Conservation (phyloP, 139 green algal species). For the Chlamydomonas urium region DNA sequence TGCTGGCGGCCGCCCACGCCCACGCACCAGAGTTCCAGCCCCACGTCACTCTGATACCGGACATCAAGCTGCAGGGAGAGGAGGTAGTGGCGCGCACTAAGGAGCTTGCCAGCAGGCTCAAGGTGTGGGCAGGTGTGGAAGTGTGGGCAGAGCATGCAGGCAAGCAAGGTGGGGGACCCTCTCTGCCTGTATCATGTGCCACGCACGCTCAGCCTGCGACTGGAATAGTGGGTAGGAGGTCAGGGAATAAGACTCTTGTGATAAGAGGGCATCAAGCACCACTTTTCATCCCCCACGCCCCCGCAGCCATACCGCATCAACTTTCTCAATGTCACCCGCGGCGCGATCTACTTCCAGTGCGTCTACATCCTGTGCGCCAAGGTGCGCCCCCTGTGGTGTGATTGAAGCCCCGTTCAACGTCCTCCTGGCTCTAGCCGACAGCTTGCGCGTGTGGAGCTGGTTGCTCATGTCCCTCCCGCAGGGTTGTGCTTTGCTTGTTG, state of each 20-base stretch:
- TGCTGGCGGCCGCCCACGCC: conserved; percentile 6
- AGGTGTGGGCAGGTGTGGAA: conserved; percentile 20
- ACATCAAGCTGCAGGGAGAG: conserved; percentile 28
- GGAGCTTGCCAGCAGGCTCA: conserved; percentile 20
- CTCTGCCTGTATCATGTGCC: too few species aligned
- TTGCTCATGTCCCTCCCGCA: too few species aligned
- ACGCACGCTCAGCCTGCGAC: too few species aligned
- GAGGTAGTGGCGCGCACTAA: conserved; percentile 5
- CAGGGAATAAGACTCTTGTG: too few species aligned
- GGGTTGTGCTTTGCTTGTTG: too few species aligned
- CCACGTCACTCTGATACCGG: conserved; percentile 44
- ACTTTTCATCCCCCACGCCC: neutral
- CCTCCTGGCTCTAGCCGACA: too few species aligned
- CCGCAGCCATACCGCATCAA: conserved; percentile 45
- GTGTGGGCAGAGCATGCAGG: neutral
- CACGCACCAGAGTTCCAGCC: conserved; percentile 19
- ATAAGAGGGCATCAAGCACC: too few species aligned
- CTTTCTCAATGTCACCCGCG: conserved; percentile 32
- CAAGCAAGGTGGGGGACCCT: too few species aligned
- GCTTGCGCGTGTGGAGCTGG: too few species aligned
- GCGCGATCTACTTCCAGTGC: conserved; percentile 39
- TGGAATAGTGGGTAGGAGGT: too few species aligned
- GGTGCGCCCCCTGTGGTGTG: too few species aligned
- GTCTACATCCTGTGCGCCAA: conserved; percentile 29
- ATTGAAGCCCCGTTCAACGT: too few species aligned